Evolutionary conservation across 805 yeast species (phyloP).

Genomic region (Soucietia sequanensis): DNA sequence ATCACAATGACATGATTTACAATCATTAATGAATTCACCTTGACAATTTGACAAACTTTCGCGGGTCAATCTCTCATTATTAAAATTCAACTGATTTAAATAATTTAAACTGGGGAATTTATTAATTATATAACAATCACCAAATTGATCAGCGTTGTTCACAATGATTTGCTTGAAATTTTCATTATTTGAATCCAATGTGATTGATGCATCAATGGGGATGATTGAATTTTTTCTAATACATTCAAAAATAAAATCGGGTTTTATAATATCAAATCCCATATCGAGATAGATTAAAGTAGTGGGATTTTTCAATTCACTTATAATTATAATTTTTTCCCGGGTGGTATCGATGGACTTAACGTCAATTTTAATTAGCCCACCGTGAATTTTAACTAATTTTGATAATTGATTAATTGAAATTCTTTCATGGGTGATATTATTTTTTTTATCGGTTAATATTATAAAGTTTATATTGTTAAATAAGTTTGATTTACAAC

Average conservation of each 20-base stretch:
- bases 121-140: constrained; percentile 53
- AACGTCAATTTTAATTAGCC: constrained; percentile 28
- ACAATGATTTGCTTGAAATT: constrained; percentile 18
- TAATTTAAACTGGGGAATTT: constrained; percentile 5
- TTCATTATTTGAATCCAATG: constrained; percentile 40
- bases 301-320: constrained; percentile 27
- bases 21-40: constrained; percentile 11
- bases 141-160: constrained; percentile 52
- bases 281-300: constrained; percentile 20
- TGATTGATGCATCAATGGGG: constrained; percentile 60
- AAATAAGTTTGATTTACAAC: constrained; percentile 38
- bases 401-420: constrained; percentile 33
- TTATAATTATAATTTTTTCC: constrained; percentile 16
- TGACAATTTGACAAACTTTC: constrained; percentile 7
- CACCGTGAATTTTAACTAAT: constrained; percentile 50
- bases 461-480: constrained; percentile 47
- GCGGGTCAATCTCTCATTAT: constrained; percentile 11
- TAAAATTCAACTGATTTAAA: constrained; percentile 12
- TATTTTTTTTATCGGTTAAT: constrained; percentile 47
- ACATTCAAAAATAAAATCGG: constrained; percentile 75
- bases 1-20: constrained; percentile 8
- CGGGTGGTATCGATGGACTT: constrained; percentile 10
- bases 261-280: constrained; percentile 62
- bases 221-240: constrained; percentile 41
- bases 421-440: constrained; percentile 18